Conservation (phyloP, 352 stramenopile genomes). For the Pythium phragmitis region DNA sequence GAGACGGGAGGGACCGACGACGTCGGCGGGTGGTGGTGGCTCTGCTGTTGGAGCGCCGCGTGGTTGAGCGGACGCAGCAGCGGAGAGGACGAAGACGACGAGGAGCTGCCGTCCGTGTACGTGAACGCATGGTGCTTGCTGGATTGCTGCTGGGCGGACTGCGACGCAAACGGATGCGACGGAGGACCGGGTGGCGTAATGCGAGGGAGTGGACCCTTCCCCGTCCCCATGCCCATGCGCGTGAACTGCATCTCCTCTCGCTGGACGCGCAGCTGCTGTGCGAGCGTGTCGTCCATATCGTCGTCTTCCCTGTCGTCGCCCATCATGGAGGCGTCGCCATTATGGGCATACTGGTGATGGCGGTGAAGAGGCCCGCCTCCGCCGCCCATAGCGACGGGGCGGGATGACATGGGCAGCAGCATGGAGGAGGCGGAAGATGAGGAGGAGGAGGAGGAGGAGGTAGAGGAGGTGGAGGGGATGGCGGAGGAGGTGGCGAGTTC, state of each 20-base stretch:
- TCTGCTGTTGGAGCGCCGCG: conserved; percentile 3
- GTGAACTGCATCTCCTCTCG: conserved; percentile 82
- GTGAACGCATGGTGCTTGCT: conserved; percentile 48
- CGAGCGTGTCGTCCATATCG: conserved; percentile 46
- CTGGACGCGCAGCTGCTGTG: conserved; percentile 72
- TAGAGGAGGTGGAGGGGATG: neutral
- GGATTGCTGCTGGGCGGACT: conserved; percentile 7
- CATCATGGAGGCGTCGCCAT: conserved; percentile 31
- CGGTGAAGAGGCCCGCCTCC: conserved; percentile 1
- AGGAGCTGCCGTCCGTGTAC: conserved; percentile 45
- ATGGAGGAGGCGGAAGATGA: conserved; percentile 6
- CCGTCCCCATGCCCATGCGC: conserved; percentile 12
- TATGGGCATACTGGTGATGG: conserved; percentile 11
- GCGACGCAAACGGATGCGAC: conserved; percentile 29
- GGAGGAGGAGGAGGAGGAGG: conserved; percentile 13
- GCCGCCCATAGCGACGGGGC: conserved; percentile 2
- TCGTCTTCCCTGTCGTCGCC: conserved; percentile 38
- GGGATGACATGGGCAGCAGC: conserved; percentile 19
- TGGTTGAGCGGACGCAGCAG: conserved; percentile 29
- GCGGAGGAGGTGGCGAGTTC: conserved; percentile 34
- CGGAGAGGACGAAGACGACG: conserved; percentile 30
- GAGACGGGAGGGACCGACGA: conserved; percentile 61
- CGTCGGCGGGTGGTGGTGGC: conserved; percentile 33
- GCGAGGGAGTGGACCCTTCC: conserved; percentile 41
- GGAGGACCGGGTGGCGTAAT: conserved; percentile 27